Conservation (phyloP, 2,329 filamentous ascomycete species). For the Curvularia lunata region DNA sequence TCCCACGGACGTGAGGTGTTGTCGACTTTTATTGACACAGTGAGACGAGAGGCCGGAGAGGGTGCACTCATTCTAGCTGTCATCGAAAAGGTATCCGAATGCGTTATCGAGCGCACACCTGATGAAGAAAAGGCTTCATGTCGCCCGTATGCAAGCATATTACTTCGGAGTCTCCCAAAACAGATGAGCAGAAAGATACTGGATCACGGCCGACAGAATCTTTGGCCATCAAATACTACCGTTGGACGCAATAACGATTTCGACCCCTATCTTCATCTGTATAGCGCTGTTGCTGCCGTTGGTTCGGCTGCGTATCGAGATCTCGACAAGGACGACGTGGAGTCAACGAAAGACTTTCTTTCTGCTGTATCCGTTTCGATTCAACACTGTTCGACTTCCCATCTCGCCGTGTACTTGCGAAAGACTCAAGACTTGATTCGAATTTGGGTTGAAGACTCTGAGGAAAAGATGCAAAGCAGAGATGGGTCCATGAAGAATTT, state of each 20-base stretch:
- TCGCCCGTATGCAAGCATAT: conserved; percentile 43
- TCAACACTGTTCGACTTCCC: conserved; percentile 50
- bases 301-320: conserved; percentile 63
- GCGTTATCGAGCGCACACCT: conserved; percentile 25
- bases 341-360: conserved; percentile 57
- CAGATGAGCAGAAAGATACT: conserved; percentile 56
- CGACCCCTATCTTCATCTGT: conserved; percentile 71
- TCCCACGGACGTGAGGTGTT: conserved; percentile 56
- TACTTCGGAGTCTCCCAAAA: conserved; percentile 46
- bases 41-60: conserved; percentile 68
- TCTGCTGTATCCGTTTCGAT: conserved; percentile 57
- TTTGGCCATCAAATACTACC: conserved; percentile 65
- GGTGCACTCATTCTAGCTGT: conserved; percentile 69
- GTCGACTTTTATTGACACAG: conserved; percentile 61
- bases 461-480: conserved; percentile 40
- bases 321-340: conserved; percentile 49
- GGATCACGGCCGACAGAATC: conserved; percentile 67
- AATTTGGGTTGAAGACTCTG: conserved; percentile 67
- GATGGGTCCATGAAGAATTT: conserved; percentile 28
- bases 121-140: conserved; percentile 28
- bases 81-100: conserved; percentile 72
- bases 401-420: conserved; percentile 63
- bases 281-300: conserved; percentile 63
- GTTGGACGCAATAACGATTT: conserved; percentile 46
- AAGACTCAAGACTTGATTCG: conserved; percentile 67